These are phyloP conservation scores for Hygrophorus russula DNA, from an alignment of 768 basidiomycete genomes.

Conservation along the genomic window DNA sequence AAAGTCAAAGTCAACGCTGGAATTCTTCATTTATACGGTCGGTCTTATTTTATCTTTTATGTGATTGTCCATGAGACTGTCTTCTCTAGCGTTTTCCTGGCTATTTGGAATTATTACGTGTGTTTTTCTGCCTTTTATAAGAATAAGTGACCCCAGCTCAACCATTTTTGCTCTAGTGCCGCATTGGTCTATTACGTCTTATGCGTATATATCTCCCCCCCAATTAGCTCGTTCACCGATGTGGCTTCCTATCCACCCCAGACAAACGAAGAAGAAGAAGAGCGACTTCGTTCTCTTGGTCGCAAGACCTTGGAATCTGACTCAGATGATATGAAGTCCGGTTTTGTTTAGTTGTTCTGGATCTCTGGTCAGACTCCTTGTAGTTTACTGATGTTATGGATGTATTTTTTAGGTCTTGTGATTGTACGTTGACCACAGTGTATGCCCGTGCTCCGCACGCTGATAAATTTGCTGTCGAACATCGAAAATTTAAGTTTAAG, in stretches of 20 bases:
- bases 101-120: conserved; percentile 4
- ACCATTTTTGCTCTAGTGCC: not conserved
- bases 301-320: not conserved
- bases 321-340: not conserved
- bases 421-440: too few species aligned
- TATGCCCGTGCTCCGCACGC: too few species aligned
- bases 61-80: not conserved
- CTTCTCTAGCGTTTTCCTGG: conserved; percentile 6
- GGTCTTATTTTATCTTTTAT: not conserved
- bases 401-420: too few species aligned
- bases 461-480: too few species aligned
- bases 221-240: not conserved
- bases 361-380: too few species aligned
- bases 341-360: too few species aligned
- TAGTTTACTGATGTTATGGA: too few species aligned
- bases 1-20: conserved; percentile 2
- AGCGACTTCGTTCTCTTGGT: conserved; percentile 3
- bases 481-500: too few species aligned
- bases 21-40: conserved; percentile 4
- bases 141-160: not conserved
- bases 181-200: conserved; percentile 3
- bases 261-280: conserved; percentile 6
- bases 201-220: conserved; percentile 5
- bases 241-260: conserved; percentile 2
- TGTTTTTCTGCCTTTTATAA: not conserved